Base-by-base conservation (phyloP, 441 rosid species). In the Hura crepitans region DNA sequence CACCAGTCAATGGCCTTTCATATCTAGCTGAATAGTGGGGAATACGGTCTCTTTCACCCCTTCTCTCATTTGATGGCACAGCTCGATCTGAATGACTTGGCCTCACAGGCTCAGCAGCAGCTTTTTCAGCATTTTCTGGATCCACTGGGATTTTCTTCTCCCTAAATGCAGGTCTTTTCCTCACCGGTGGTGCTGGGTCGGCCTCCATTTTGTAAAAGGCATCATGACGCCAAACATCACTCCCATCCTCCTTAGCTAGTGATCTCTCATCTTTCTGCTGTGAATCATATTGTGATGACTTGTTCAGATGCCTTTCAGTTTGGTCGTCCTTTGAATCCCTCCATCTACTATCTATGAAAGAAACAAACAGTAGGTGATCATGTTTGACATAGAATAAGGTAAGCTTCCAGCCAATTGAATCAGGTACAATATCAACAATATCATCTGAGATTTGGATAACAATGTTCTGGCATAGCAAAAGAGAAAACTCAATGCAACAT, bases 131-230 rank as follows among this genome's bases (percentile, higher is more conserved):
- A 68, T 81, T 81, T 47, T 74, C 77, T 49, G 82, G 42, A 33
- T 82, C 88, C 56, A 72, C 80, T 5, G 84, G 72, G 1, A 56
- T 70, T 80, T 87, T 95, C 79, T 84, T 86, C 84, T 95, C 98
- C 67, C 85, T 81, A 81, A 92, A 95, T 69, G 99, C 87, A 23
- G 93, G 96, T 66, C 95, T 85, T 83, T 89, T 95, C 75, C 83
- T 81, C 27, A 77, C 68, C 71, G 79, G 78, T 31, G 80, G 66
- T 47, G 83, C 80, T 47, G 71, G 84, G 61, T 88, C 79, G 53
- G 80, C 75, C 71, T 87, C 93, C 83, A 76, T 68, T 77, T 87
- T 85, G 35, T 67, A 81, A 83, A 78, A 85, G 81, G 75, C 85
- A 75, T 92, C 97, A 61, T 85, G 99, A 72, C 75, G 73, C 96